These are phyloP conservation scores for Neoarthrinium moseri DNA, from an alignment of 2,329 filamentous ascomycete species.

Conservation along the genomic window DNA sequence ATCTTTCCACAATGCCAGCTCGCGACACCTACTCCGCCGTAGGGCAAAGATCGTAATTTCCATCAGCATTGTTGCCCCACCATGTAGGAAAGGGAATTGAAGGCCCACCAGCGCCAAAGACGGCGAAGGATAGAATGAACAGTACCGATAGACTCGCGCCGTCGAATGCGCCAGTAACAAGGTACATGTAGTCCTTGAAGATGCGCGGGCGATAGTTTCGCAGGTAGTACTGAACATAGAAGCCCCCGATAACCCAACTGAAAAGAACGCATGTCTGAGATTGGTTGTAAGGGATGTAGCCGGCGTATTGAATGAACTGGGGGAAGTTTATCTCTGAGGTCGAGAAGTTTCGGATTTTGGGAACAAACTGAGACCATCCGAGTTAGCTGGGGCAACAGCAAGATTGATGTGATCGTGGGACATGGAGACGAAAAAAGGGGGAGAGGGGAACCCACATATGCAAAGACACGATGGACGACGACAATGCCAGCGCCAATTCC, in stretches of 20 bases:
- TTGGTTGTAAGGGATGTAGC: slow-evolving; percentile 53
- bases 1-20: too few relatives aligned
- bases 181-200: slow-evolving; percentile 53
- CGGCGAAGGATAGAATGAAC: slow-evolving; percentile 55
- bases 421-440: not conserved
- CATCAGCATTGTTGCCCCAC: slow-evolving; percentile 53
- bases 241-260: slow-evolving; percentile 41
- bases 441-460: slow-evolving; percentile 29
- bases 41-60: slow-evolving; percentile 49
- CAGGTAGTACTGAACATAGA: slow-evolving; percentile 51
- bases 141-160: slow-evolving; percentile 46
- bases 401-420: not conserved
- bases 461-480: slow-evolving; percentile 40
- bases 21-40: too few relatives aligned
- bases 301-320: slow-evolving; percentile 53
- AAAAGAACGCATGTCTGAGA: slow-evolving; percentile 55
- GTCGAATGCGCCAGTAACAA: slow-evolving; percentile 52
- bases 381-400: slow-evolving; percentile 5
- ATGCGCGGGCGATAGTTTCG: slow-evolving; percentile 50
- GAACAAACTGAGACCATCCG: slow-evolving; percentile 36
- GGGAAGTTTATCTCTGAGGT: slow-evolving; percentile 48
- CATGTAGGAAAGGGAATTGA: slow-evolving; percentile 46
- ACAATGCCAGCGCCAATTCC: slow-evolving; percentile 45
- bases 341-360: slow-evolving; percentile 41
- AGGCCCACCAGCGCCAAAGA: slow-evolving; percentile 49